Evolutionary conservation across 129 eudicot species (phyloP).

Genomic region (Flaveria sonorensis): DNA sequence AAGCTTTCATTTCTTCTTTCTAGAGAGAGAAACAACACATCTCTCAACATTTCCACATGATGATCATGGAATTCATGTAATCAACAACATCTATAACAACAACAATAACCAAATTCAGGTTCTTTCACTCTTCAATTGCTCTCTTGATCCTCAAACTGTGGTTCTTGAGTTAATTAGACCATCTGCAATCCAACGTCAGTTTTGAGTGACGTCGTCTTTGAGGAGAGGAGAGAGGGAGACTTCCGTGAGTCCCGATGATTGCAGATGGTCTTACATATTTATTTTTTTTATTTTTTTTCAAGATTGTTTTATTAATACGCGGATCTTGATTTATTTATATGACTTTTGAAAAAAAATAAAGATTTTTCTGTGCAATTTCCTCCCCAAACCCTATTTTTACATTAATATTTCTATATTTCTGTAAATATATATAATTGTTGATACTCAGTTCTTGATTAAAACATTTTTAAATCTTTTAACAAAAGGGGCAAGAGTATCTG

Average conservation of each 20-base stretch:
- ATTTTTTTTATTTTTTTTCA: background rate
- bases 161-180: background rate
- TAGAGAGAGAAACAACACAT: slow-evolving; percentile 1
- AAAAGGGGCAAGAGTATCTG: slow-evolving; percentile 7
- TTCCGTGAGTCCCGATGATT: no score
- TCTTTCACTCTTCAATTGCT: background rate
- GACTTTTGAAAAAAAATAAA: background rate
- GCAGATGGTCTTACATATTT: no score
- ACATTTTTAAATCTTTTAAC: slow-evolving; percentile 8
- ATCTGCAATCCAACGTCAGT: no score
- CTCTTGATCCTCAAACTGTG: background rate
- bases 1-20: background rate
- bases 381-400: background rate
- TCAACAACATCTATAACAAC: background rate
- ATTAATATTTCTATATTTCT: background rate
- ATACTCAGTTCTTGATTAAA: slow-evolving; percentile 26
- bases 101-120: slow-evolving; percentile 1
- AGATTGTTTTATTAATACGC: background rate
- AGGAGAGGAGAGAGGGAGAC: no score
- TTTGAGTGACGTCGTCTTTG: no score
- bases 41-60: background rate
- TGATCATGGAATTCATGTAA: background rate
- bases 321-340: background rate
- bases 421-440: background rate
- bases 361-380: slow-evolving; percentile 8